A percentile compares a stretch with the other conserved stretches of the same genome.
Evolutionary conservation across 1,284 basidiomycete species (phyloP).

Genomic region (Chalciporus piperatoides): DNA sequence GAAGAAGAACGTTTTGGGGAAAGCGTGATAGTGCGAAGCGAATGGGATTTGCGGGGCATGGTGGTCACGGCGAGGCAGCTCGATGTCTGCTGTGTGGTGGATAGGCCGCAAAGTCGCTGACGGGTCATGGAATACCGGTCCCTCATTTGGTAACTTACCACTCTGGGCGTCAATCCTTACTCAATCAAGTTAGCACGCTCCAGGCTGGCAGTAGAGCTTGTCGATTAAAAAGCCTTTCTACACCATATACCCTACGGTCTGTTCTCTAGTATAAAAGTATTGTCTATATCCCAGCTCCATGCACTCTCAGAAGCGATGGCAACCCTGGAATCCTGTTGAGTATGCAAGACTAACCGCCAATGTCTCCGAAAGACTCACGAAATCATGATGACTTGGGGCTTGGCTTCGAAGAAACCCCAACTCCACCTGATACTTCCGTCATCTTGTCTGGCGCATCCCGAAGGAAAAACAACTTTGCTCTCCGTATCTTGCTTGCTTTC

Average conservation of each 20-base stretch:
- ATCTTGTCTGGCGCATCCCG: constrained; percentile 78
- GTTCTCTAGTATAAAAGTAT: background rate
- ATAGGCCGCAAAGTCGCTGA: constrained; percentile 4
- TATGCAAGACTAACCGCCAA: background rate
- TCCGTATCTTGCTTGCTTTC: constrained; percentile 52
- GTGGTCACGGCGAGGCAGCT: constrained; percentile 6
- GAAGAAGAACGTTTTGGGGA: constrained; percentile 47
- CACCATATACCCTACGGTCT: background rate
- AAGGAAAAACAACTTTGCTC: constrained; percentile 77
- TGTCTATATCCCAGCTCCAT: background rate
- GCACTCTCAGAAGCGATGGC: too few relatives aligned
- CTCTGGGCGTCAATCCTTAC: constrained; percentile 15
- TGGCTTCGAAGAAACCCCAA: constrained; percentile 31
- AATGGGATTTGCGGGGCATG: constrained; percentile 60
- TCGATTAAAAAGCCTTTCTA: background rate
- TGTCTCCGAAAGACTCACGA: constrained; percentile 14
- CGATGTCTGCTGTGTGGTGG: constrained; percentile 15
- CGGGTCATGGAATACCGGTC: background rate
- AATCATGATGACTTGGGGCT: constrained; percentile 15
- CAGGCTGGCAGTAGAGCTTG: background rate
- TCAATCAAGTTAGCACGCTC: constrained; percentile 3
- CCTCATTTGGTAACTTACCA: constrained; percentile 21
- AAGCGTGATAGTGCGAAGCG: constrained; percentile 55
- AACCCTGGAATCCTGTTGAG: constrained; percentile 16
- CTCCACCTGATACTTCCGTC: constrained; percentile 64